Evolutionary conservation across 345 rosid species (phyloP).

Genomic region (Heritiera littoralis): DNA sequence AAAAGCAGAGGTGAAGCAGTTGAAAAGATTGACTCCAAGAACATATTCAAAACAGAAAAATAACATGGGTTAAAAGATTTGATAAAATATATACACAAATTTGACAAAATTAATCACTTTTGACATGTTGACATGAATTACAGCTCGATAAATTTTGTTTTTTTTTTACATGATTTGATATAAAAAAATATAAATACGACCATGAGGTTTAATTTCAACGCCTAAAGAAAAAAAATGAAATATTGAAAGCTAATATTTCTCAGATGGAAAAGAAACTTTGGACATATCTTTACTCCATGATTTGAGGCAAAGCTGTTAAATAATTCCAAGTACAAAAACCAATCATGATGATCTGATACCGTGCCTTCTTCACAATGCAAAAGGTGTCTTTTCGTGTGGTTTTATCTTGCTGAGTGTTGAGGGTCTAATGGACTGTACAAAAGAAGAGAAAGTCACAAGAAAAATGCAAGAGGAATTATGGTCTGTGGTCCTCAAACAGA

Average conservation of each 20-base stretch:
- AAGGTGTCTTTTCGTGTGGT: not conserved
- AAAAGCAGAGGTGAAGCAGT: no score
- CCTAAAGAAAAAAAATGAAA: no score
- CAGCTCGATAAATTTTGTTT: no score
- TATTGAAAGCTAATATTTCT: not conserved
- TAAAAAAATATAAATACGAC: no score
- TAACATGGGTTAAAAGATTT: no score
- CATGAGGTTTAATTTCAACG: no score
- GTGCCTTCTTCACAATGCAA: not conserved
- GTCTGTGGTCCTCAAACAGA: not conserved
- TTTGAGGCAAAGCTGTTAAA: not conserved
- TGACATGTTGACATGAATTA: no score
- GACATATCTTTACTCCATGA: not conserved
- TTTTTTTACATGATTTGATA: no score
- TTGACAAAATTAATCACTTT: no score
- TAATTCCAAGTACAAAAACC: not conserved
- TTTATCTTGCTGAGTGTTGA: not conserved
- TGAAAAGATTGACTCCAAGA: not conserved
- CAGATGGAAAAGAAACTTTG: not conserved
- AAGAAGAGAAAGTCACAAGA: slow-evolving; percentile 4
- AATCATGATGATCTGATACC: not conserved
- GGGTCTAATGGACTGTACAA: not conserved
- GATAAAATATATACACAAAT: no score
- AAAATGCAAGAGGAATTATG: slow-evolving; percentile 18
- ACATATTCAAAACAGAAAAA: no score